Evolutionary conservation across 305 asterid species (phyloP).

Genomic region (Fraxinus sp.): DNA sequence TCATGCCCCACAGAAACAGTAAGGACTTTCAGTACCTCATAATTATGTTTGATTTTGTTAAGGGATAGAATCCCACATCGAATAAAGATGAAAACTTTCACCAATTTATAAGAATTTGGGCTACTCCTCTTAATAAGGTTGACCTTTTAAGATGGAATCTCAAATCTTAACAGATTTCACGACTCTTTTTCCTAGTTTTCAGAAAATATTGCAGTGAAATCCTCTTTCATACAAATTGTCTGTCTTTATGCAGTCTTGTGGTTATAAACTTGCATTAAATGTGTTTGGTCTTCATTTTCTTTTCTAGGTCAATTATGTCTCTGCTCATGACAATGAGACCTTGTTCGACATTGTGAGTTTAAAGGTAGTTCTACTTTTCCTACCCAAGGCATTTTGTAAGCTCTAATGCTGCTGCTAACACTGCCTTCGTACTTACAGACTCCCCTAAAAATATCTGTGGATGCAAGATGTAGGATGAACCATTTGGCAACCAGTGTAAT

Average conservation of each 20-base stretch:
- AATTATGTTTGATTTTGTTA: neutral
- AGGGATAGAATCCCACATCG: too few species aligned
- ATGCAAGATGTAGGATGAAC: slow-evolving; percentile 93
- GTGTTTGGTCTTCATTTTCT: slow-evolving; percentile 7
- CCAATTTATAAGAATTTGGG: too few species aligned
- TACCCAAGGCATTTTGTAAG: slow-evolving; percentile 2
- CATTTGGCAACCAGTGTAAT: slow-evolving; percentile 85
- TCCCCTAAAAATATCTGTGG: slow-evolving; percentile 60
- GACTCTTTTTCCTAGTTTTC: neutral
- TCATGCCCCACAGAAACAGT: slow-evolving; percentile 79
- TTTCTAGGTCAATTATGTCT: slow-evolving; percentile 80
- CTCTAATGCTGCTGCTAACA: slow-evolving; percentile 2
- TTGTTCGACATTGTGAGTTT: slow-evolving; percentile 82
- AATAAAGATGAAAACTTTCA: too few species aligned
- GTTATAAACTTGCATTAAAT: neutral
- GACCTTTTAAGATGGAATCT: too few species aligned
- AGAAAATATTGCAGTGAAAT: neutral
- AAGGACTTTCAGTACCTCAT: slow-evolving; percentile 31
- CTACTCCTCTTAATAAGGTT: too few species aligned
- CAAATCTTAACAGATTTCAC: neutral
- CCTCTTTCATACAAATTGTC: slow-evolving; percentile 9
- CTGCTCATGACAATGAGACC: slow-evolving; percentile 98
- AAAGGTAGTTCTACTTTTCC: slow-evolving; percentile 52
- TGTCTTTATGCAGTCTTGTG: slow-evolving; percentile 10
- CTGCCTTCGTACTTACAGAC: slow-evolving; percentile 47